Evolutionary conservation across 2,329 filamentous ascomycete genomes (phyloP).

Genomic region (Niveomyces coronatus): DNA sequence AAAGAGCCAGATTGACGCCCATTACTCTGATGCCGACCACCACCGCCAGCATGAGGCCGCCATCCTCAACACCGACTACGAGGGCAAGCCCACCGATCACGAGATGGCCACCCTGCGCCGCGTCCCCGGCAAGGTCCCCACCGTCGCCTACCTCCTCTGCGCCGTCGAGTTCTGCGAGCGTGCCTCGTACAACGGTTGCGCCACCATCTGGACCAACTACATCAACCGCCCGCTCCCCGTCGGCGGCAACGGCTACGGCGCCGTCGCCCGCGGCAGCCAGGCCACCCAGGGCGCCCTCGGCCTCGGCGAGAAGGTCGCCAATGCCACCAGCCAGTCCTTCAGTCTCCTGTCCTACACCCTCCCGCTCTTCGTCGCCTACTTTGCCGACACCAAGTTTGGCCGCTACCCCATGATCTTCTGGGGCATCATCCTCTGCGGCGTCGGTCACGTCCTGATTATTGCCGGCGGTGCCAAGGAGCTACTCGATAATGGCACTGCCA

Average conservation of each 20-base stretch:
- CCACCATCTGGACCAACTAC: constrained; percentile 38
- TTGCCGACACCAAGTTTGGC: constrained; percentile 59
- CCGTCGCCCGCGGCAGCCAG: constrained; percentile 28
- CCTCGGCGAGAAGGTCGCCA: constrained; percentile 30
- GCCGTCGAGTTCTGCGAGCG: constrained; percentile 50
- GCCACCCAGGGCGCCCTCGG: constrained; percentile 48
- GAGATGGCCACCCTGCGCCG: constrained; percentile 42
- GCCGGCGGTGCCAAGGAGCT: constrained; percentile 41
- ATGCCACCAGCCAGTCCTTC: constrained; percentile 35
- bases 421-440: constrained; percentile 55
- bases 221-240: constrained; percentile 49
- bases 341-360: constrained; percentile 47
- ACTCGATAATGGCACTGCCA: constrained; percentile 33
- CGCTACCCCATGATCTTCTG: constrained; percentile 63
- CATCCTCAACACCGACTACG: constrained; percentile 15
- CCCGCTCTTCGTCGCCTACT: constrained; percentile 42
- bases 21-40: background rate
- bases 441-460: constrained; percentile 60
- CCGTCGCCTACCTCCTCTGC: constrained; percentile 46
- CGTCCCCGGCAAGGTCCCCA: constrained; percentile 40
- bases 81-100: constrained; percentile 41
- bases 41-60: constrained; percentile 9
- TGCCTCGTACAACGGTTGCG: constrained; percentile 44
- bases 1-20: background rate
- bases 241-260: constrained; percentile 36